Percentiles rank a stretch among this genome's conserved stretches.
phyloP scores from a whole-genome alignment of 2,329 filamentous ascomycete genomes.

The Macrophomina pseudophaseolina region DNA sequence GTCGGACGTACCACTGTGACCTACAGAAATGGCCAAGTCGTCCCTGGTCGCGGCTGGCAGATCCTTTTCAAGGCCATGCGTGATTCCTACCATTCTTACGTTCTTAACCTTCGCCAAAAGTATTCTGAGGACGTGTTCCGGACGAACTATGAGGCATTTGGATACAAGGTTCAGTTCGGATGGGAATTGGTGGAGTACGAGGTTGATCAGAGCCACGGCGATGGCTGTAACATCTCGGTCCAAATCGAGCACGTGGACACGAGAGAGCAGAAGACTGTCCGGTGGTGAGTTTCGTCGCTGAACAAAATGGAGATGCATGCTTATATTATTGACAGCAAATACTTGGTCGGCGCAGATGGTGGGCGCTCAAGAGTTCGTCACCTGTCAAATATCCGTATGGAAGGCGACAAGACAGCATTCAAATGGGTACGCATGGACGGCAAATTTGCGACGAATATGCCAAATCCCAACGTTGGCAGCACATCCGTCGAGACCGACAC shows the following conservation, averaged over 20 bases:
- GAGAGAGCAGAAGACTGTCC: not conserved
- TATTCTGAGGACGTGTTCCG: constrained; percentile 5
- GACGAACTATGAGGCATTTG: not conserved
- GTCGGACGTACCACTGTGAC: not conserved
- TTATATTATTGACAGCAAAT: not conserved
- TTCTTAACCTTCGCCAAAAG: not conserved
- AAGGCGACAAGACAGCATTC: constrained; percentile 1
- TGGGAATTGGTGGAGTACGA: constrained; percentile 1
- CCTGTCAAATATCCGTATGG: constrained; percentile 6
- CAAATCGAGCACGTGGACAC: not conserved
- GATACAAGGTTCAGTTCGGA: not conserved
- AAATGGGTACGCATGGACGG: constrained; percentile 9
- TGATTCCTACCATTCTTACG: not conserved
- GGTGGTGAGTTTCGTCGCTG: not conserved
- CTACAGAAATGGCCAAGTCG: not conserved
- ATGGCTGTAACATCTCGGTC: constrained; percentile 9
- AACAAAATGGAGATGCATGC: not conserved
- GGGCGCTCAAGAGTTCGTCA: constrained; percentile 1
- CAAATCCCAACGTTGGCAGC: not conserved
- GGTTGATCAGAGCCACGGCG: not conserved
- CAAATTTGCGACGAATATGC: constrained; percentile 4
- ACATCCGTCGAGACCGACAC: not conserved
- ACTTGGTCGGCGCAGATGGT: constrained; percentile 6
- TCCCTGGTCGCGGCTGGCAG: not conserved
- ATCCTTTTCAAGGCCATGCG: not conserved